Conservation (phyloP, 2,329 filamentous ascomycete species). For the Talaromyces sp. region DNA sequence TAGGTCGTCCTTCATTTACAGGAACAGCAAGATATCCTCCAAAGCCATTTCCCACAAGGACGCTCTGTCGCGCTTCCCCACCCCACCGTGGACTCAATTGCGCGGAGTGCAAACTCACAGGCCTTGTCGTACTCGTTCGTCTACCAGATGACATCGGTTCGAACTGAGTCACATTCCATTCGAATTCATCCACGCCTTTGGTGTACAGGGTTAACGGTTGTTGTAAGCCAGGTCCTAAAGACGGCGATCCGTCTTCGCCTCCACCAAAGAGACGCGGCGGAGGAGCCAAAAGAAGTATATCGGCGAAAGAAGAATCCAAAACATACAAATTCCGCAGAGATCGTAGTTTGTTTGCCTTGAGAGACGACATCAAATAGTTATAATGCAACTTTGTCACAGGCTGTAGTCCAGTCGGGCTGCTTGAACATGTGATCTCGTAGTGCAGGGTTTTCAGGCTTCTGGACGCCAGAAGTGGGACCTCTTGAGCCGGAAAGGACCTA, state of each 20-base stretch:
- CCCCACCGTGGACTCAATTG: constrained; percentile 54
- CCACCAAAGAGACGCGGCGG: constrained; percentile 52
- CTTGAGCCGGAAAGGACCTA: constrained; percentile 52
- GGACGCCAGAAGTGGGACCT: constrained; percentile 61
- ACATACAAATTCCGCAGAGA: constrained; percentile 74
- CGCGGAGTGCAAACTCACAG: constrained; percentile 43
- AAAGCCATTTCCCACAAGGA: constrained; percentile 63
- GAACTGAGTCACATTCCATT: constrained; percentile 63
- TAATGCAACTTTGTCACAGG: constrained; percentile 63
- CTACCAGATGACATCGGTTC: constrained; percentile 41
- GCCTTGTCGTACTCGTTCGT: constrained; percentile 37
- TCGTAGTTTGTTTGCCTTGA: constrained; percentile 70
- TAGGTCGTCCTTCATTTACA: constrained; percentile 41
- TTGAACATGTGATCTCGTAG: constrained; percentile 66
- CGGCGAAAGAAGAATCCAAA: constrained; percentile 75
- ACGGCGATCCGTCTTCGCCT: constrained; percentile 25
- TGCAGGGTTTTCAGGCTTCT: constrained; percentile 66
- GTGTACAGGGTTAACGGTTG: constrained; percentile 60
- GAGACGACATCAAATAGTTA: constrained; percentile 75
- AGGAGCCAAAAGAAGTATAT: constrained; percentile 68
- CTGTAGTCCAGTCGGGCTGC: constrained; percentile 54
- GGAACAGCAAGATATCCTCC: constrained; percentile 64
- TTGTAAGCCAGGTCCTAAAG: constrained; percentile 37
- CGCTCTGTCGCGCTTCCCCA: constrained; percentile 54
- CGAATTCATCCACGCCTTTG: constrained; percentile 62